These are phyloP conservation scores for Diaporthe capsici DNA, from an alignment of 2,329 filamentous ascomycete species.

Conservation along the genomic window DNA sequence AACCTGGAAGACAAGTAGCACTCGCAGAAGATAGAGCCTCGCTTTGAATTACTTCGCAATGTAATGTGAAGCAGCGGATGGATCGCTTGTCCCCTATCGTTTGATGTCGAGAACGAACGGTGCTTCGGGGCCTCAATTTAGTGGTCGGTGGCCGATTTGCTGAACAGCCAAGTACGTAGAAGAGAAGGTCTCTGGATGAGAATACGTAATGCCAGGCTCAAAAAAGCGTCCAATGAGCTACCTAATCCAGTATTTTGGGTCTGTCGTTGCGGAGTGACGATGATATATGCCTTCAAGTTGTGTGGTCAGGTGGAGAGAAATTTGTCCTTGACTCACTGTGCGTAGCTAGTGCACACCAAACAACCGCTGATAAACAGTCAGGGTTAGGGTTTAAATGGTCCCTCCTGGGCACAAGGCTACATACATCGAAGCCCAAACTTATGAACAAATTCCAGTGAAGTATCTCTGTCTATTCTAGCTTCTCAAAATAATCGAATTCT, in stretches of 20 bases:
- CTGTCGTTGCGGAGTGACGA: not conserved
- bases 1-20: not conserved
- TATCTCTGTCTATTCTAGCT: not conserved
- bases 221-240: not conserved
- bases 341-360: too few relatives aligned
- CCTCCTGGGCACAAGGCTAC: not conserved
- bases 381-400: not conserved
- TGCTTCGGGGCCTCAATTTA: not conserved
- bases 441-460: not conserved
- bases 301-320: conserved; percentile 4
- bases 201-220: fast-evolving
- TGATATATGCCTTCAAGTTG: not conserved
- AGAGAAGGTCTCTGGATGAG: fast-evolving
- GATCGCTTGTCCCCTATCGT: not conserved
- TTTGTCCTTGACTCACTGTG: conserved; percentile 14
- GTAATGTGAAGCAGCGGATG: not conserved
- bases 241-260: not conserved
- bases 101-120: not conserved
- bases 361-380: not conserved
- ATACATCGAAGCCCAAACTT: not conserved
- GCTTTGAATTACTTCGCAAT: not conserved
- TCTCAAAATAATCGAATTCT: not conserved
- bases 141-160: not conserved
- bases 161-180: not conserved
- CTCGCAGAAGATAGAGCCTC: too few relatives aligned